Percentiles rank a stretch among this genome's conserved stretches.
Conservation (phyloP, 2,329 filamentous ascomycete genomes). For the Talaromyces albobiverticillius region DNA sequence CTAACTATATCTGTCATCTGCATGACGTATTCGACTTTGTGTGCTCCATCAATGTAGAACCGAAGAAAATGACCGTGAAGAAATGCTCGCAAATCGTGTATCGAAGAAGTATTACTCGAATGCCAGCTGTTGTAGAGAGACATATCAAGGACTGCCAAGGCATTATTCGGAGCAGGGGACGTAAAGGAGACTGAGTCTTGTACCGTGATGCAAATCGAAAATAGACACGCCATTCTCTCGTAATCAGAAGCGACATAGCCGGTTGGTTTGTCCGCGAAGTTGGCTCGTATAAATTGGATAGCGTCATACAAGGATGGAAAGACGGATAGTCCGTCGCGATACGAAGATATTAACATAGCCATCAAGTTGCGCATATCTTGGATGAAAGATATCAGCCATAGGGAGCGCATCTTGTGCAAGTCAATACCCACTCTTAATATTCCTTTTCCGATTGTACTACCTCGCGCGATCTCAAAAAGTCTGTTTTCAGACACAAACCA, state of each 20-base stretch:
- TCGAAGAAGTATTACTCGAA: too few species aligned
- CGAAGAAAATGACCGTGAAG: conserved; percentile 5
- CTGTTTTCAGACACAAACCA: conserved; percentile 21
- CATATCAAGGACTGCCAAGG: too few species aligned
- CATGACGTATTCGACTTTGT: conserved; percentile 14
- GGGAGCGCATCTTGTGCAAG: conserved; percentile 25
- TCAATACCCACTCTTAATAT: too few species aligned
- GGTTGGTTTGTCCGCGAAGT: neutral
- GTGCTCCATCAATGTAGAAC: neutral
- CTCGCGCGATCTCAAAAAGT: too few species aligned
- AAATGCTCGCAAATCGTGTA: too few species aligned
- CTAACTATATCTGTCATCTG: conserved; percentile 11
- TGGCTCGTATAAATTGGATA: neutral
- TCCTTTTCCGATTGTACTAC: too few species aligned
- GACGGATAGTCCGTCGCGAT: conserved; percentile 2
- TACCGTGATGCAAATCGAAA: conserved; percentile 12
- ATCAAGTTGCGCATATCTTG: conserved; percentile 30
- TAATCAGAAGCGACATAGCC: neutral
- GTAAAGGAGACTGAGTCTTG: conserved; percentile 10
- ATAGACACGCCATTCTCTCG: conserved; percentile 10
- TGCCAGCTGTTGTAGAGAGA: too few species aligned
- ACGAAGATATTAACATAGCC: conserved; percentile 18
- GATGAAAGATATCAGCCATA: conserved; percentile 29
- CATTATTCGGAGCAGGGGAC: neutral
- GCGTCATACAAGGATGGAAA: conserved; percentile 6